Evolutionary conservation across 352 stramenopile genomes (phyloP).

Genomic region (Globisporangium middletonii): DNA sequence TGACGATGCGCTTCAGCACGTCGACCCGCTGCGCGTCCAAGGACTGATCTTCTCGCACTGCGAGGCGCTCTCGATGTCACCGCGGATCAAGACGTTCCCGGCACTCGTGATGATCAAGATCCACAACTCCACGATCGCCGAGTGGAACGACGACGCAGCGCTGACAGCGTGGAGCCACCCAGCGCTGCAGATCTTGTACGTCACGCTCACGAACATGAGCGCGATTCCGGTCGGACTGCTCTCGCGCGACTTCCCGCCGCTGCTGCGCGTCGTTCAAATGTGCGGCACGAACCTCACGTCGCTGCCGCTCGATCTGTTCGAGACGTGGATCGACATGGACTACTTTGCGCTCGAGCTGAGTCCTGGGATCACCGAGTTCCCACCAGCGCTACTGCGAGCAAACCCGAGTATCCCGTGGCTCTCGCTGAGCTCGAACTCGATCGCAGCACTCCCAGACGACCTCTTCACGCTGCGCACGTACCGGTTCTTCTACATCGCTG

Average conservation of each 20-base stretch:
- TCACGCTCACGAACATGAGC: background rate
- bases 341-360: background rate
- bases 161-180: background rate
- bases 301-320: too few species aligned
- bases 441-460: background rate
- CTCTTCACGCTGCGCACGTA: background rate
- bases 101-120: slow-evolving; percentile 16
- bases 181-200: background rate
- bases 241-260: slow-evolving; percentile 2
- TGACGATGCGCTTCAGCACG: too few species aligned
- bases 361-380: slow-evolving; percentile 6
- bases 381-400: background rate
- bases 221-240: slow-evolving; percentile 4
- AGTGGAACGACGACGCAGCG: slow-evolving; percentile 8
- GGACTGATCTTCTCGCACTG: slow-evolving; percentile 15
- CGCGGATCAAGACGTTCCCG: slow-evolving; percentile 3
- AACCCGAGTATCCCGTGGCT: background rate
- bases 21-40: background rate
- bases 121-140: slow-evolving; percentile 15
- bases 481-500: slow-evolving; percentile 1
- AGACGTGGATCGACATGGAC: too few species aligned
- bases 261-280: slow-evolving; percentile 10
- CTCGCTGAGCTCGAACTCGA: background rate
- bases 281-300: too few species aligned
- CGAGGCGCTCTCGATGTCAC: slow-evolving; percentile 6